These are phyloP conservation scores for Saccharum hybrid DNA, from an alignment of 202 grass and related monocot species.

Conservation along the genomic window DNA sequence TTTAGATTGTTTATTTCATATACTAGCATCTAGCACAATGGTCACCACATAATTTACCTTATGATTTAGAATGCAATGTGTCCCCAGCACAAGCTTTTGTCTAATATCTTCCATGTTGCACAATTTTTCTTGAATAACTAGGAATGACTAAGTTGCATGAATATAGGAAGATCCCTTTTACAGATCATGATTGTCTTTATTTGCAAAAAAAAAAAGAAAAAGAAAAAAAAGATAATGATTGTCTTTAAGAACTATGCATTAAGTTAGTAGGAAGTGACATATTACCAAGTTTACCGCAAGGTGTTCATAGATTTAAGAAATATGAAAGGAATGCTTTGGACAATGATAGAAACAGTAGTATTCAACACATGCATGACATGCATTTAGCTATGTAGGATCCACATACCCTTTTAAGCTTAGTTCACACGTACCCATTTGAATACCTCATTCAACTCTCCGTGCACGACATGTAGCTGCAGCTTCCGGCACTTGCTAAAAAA, in stretches of 20 bases:
- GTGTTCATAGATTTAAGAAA: conserved; percentile 10
- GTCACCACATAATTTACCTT: conserved; percentile 17
- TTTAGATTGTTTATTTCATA: conserved; percentile 29
- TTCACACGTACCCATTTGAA: conserved; percentile 1
- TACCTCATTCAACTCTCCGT: conserved; percentile 24
- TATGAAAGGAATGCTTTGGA: background rate
- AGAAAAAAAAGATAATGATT: background rate
- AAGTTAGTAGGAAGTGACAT: conserved; percentile 11
- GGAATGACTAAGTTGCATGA: conserved; percentile 27
- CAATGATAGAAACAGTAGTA: conserved; percentile 9
- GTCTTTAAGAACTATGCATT: conserved; percentile 28
- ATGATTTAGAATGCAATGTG: conserved; percentile 30
- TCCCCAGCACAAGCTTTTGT: conserved; percentile 15
- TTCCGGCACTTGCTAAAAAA: conserved; percentile 15
- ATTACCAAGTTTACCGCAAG: background rate
- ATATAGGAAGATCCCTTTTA: background rate
- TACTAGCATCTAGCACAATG: background rate
- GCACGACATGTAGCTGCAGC: background rate
- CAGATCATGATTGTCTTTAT: background rate
- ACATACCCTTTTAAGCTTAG: conserved; percentile 16
- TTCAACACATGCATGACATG: background rate
- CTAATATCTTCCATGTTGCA: background rate
- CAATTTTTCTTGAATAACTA: conserved; percentile 21
- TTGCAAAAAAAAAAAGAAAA: too few species aligned
- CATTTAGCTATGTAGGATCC: background rate